Conservation (phyloP, 805 yeast genomes). For the Barnettozyma sucrosica region DNA sequence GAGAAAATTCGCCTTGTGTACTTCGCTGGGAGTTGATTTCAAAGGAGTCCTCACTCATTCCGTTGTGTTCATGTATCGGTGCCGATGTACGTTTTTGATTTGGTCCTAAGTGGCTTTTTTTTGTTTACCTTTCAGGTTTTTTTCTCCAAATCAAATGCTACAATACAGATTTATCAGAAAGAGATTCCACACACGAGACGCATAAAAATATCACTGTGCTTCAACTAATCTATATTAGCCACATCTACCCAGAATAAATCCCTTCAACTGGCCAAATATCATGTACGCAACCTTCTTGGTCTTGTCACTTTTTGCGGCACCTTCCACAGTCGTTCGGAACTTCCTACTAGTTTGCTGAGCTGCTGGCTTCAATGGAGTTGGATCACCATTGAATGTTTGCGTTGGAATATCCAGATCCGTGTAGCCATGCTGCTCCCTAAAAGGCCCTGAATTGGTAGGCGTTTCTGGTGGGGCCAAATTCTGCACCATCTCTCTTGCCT, state of each 20-base stretch:
- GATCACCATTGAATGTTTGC: constrained; percentile 14
- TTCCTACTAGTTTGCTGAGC: constrained; percentile 11
- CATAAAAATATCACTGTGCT: too few relatives aligned
- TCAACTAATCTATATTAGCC: background rate
- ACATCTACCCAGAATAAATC: constrained; percentile 2
- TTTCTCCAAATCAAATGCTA: too few relatives aligned
- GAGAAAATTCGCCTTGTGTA: background rate
- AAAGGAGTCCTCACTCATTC: constrained; percentile 3
- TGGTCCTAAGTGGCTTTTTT: background rate
- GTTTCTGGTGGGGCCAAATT: constrained; percentile 18
- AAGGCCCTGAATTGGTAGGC: constrained; percentile 22
- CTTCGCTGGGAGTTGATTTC: constrained; percentile 1
- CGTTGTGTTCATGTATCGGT: background rate
- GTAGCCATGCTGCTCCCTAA: constrained; percentile 22
- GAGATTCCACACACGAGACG: too few relatives aligned
- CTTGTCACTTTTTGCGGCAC: constrained; percentile 19
- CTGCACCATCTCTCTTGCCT: constrained; percentile 11
- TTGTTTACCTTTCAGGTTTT: background rate
- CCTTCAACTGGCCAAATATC: constrained; percentile 12
- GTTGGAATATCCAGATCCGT: constrained; percentile 11
- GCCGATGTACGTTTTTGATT: background rate
- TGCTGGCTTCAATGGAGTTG: constrained; percentile 17
- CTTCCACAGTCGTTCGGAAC: constrained; percentile 11
- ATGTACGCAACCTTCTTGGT: constrained; percentile 24
- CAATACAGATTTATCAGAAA: too few relatives aligned